A percentile compares a stretch with the other conserved stretches of the same genome.
Conservation (phyloP, 1,139 yeast species). For the Debaryomyces singareniensis region DNA sequence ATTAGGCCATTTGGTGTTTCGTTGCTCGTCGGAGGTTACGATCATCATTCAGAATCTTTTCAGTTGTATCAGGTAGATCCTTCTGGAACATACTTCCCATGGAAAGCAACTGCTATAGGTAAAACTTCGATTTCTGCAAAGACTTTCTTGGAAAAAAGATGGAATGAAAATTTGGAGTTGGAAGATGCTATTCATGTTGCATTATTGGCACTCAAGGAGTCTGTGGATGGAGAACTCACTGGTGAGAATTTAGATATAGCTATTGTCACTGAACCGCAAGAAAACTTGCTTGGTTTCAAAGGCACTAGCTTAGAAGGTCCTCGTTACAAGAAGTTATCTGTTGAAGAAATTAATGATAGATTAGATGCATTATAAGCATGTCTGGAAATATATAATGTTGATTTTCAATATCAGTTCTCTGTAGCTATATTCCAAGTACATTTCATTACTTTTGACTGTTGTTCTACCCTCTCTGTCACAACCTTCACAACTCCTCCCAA, state of each 20-base stretch:
- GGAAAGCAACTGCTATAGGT: slow-evolving; percentile 99
- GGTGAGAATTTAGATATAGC: slow-evolving; percentile 95
- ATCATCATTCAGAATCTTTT: slow-evolving; percentile 66
- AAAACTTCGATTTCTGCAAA: slow-evolving; percentile 92
- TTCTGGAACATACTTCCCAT: slow-evolving; percentile 96
- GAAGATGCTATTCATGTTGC: slow-evolving; percentile 99
- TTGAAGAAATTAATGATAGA: slow-evolving; percentile 94
- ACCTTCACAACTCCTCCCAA: too few relatives aligned
- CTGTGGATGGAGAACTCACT: slow-evolving; percentile 96
- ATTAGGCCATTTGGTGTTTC: slow-evolving; percentile 98
- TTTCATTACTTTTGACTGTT: background rate
- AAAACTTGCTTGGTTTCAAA: slow-evolving; percentile 72
- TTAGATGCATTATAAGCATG: slow-evolving; percentile 68
- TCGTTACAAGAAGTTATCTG: slow-evolving; percentile 72
- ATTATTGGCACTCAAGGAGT: slow-evolving; percentile 85
- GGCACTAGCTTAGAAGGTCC: slow-evolving; percentile 87
- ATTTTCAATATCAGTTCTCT: background rate
- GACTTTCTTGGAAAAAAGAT: slow-evolving; percentile 94
- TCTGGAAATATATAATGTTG: background rate
- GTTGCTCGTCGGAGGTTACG: slow-evolving; percentile 88
- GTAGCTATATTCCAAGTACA: background rate
- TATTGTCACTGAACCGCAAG: slow-evolving; percentile 78
- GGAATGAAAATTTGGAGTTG: slow-evolving; percentile 93
- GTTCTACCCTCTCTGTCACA: too few relatives aligned
- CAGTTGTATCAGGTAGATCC: slow-evolving; percentile 97